phyloP scores from a whole-genome alignment of 2,329 filamentous ascomycete species.

The Cryoendolithus antarcticus region DNA sequence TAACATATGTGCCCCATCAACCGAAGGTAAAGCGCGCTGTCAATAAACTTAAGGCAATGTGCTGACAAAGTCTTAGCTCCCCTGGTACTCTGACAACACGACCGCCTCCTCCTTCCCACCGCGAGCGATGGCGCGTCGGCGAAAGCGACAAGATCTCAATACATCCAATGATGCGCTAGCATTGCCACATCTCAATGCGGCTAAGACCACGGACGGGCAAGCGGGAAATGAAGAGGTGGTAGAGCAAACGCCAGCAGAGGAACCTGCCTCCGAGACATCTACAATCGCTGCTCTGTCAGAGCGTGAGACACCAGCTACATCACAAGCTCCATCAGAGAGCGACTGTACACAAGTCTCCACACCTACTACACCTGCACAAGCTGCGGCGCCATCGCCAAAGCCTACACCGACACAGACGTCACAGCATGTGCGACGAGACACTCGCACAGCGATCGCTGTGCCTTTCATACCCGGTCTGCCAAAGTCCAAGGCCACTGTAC shows the following conservation, averaged over 20 bases:
- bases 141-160: conserved; percentile 28
- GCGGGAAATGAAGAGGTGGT: conserved; percentile 25
- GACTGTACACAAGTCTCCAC: conserved; percentile 33
- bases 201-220: conserved; percentile 19
- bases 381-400: conserved; percentile 19
- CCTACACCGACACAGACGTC: conserved; percentile 16
- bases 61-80: conserved; percentile 30
- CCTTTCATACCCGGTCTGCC: conserved; percentile 40
- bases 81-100: conserved; percentile 48
- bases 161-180: conserved; percentile 32
- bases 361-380: conserved; percentile 35
- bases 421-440: conserved; percentile 26
- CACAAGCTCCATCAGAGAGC: conserved; percentile 45
- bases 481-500: conserved; percentile 29
- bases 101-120: conserved; percentile 37
- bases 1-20: background rate
- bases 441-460: conserved; percentile 34
- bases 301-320: conserved; percentile 45
- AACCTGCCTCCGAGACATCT: conserved; percentile 30
- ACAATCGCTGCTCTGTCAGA: conserved; percentile 34
- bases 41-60: background rate
- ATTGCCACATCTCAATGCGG: conserved; percentile 30
- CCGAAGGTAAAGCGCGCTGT: background rate
- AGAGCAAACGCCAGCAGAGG: conserved; percentile 12
- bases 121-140: conserved; percentile 35